phyloP scores from a whole-genome alignment of 2,329 filamentous ascomycete species.

The Verruconis gallopava region DNA sequence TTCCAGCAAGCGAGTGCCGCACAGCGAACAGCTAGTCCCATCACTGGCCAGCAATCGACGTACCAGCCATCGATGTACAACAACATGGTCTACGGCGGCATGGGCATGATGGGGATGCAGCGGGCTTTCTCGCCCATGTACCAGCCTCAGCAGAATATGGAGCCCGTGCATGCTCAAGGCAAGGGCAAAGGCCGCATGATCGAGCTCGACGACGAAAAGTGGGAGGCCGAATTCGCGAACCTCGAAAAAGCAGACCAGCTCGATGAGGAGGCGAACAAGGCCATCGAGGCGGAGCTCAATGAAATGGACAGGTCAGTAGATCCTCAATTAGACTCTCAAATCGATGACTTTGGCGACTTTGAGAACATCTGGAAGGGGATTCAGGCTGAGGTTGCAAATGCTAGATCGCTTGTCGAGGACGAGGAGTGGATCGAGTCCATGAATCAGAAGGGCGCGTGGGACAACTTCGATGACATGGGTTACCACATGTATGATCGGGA shows the following conservation, averaged over 20 bases:
- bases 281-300: constrained; percentile 77
- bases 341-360: constrained; percentile 68
- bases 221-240: constrained; percentile 92
- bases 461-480: constrained; percentile 56
- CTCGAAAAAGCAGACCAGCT: constrained; percentile 56
- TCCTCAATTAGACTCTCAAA: constrained; percentile 11
- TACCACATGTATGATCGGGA: constrained; percentile 57
- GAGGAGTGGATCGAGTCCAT: constrained; percentile 46
- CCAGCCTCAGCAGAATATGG: constrained; percentile 27
- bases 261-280: constrained; percentile 47
- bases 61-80: constrained; percentile 35
- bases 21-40: constrained; percentile 48
- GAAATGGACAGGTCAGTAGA: constrained; percentile 72
- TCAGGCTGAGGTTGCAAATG: constrained; percentile 58
- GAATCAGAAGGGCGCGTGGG: constrained; percentile 59
- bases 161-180: constrained; percentile 19
- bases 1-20: constrained; percentile 59
- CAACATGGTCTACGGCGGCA: constrained; percentile 41
- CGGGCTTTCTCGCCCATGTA: constrained; percentile 29
- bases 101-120: constrained; percentile 40
- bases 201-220: constrained; percentile 83
- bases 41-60: constrained; percentile 30
- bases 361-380: constrained; percentile 81
- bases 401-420: constrained; percentile 55
- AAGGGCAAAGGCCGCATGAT: constrained; percentile 78